A percentile compares a stretch with the other conserved stretches of the same genome.
phyloP scores from a whole-genome alignment of 1,284 basidiomycete species.

The Ganoderma boninense region DNA sequence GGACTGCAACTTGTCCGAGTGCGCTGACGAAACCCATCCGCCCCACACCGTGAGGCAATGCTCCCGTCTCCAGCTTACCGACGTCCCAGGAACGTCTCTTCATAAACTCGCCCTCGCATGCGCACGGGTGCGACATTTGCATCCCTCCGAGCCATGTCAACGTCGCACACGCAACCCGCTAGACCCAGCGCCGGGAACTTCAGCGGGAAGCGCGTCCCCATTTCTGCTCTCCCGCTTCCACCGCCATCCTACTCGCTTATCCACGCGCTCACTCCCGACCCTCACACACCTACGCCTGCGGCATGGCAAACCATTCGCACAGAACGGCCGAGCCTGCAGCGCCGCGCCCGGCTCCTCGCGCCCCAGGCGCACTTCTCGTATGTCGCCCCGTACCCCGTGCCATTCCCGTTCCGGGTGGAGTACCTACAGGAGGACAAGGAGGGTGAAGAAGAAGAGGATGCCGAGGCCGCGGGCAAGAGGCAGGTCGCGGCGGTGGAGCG shows the following conservation, averaged over 20 bases:
- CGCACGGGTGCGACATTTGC: constrained; percentile 15
- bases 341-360: constrained; percentile 70
- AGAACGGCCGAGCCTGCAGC: constrained; percentile 73
- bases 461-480: constrained; percentile 52
- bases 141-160: constrained; percentile 20
- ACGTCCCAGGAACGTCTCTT: constrained; percentile 5
- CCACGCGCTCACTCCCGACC: constrained; percentile 76
- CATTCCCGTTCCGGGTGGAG: constrained; percentile 87
- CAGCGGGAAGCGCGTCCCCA: constrained; percentile 42
- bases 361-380: constrained; percentile 81
- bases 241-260: constrained; percentile 66
- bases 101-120: constrained; percentile 11
- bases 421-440: constrained; percentile 55
- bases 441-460: constrained; percentile 54
- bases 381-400: constrained; percentile 82
- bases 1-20: constrained; percentile 2
- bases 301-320: constrained; percentile 60
- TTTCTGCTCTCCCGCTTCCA: constrained; percentile 75
- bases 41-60: not conserved
- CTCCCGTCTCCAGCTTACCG: constrained; percentile 18
- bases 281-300: constrained; percentile 58
- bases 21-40: constrained; percentile 19
- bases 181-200: not conserved
- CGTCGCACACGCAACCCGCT: not conserved
- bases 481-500: constrained; percentile 72